A percentile compares a stretch with the other conserved stretches of the same genome.
Conservation (phyloP, 225 moss, liverwort and hornwort species). For the Bryoerythrophyllum caledonicum region DNA sequence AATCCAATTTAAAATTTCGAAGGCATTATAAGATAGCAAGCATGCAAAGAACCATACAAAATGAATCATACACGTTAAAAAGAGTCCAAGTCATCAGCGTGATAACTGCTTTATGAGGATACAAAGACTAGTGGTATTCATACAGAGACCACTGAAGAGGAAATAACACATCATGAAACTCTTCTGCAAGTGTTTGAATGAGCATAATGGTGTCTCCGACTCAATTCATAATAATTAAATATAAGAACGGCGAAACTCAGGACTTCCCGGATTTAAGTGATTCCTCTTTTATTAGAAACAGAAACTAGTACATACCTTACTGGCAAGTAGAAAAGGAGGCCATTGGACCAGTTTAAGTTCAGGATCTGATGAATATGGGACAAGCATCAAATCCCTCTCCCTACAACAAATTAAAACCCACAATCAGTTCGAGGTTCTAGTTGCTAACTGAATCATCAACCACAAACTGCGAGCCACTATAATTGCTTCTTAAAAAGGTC, state of each 20-base stretch:
- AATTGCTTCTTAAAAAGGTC: not conserved
- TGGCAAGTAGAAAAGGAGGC: slow-evolving; percentile 95
- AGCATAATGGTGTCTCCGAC: not conserved
- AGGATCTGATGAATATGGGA: slow-evolving; percentile 85
- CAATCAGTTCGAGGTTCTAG: not conserved
- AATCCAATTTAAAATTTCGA: not conserved
- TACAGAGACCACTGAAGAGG: not conserved
- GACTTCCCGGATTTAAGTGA: not conserved
- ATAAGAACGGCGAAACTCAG: not conserved
- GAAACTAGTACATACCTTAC: slow-evolving; percentile 57
- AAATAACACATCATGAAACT: not conserved
- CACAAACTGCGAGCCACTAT: not conserved
- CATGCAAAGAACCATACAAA: not conserved
- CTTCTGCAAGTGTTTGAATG: not conserved
- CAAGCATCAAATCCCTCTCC: slow-evolving; percentile 95
- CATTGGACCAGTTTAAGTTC: slow-evolving; percentile 84
- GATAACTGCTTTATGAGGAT: not conserved
- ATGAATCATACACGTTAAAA: not conserved
- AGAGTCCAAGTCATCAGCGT: not conserved
- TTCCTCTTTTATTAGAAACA: not conserved
- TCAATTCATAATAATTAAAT: not conserved
- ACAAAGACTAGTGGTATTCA: not conserved
- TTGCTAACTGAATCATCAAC: not conserved
- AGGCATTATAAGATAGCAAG: not conserved
- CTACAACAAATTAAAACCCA: slow-evolving; percentile 32